Percentiles rank a stretch among this genome's conserved stretches.
phyloP scores from a whole-genome alignment of 2,329 filamentous ascomycete genomes.

The Sclerotinia subarctica region DNA sequence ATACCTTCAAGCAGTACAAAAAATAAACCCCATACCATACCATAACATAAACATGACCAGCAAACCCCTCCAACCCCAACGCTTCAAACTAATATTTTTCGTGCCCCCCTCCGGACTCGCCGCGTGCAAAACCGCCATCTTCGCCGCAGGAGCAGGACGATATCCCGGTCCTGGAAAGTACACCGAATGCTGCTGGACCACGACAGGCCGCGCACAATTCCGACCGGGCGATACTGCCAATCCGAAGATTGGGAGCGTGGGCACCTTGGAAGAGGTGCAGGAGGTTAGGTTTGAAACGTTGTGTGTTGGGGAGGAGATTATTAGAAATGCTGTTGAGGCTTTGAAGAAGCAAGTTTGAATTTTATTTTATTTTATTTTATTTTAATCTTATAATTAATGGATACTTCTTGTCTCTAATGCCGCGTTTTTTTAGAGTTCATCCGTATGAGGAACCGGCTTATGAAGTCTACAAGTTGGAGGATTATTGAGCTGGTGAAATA shows the following conservation, averaged over 20 bases:
- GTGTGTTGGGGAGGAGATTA: slow-evolving; percentile 56
- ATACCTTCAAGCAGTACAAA: too few relatives aligned
- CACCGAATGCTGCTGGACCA: slow-evolving; percentile 52
- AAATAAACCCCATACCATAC: background rate
- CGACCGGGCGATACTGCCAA: slow-evolving; percentile 59
- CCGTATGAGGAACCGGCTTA: slow-evolving; percentile 53
- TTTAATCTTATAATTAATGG: background rate
- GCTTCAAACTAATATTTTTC: slow-evolving; percentile 48
- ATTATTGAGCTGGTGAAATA: slow-evolving; percentile 33
- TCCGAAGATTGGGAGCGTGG: slow-evolving; percentile 58
- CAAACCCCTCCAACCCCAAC: too few relatives aligned
- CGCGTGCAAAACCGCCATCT: slow-evolving; percentile 53
- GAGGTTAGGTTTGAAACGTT: slow-evolving; percentile 63
- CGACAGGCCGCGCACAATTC: slow-evolving; percentile 61
- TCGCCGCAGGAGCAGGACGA: slow-evolving; percentile 52
- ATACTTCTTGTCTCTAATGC: slow-evolving; percentile 18
- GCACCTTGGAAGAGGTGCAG: slow-evolving; percentile 55
- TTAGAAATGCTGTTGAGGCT: slow-evolving; percentile 55
- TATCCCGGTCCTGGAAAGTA: slow-evolving; percentile 49
- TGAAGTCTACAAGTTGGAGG: slow-evolving; percentile 48
- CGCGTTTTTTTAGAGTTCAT: slow-evolving; percentile 39
- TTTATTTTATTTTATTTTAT: slow-evolving; percentile 14
- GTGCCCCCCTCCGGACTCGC: slow-evolving; percentile 44
- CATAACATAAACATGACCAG: background rate
- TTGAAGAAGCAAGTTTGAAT: slow-evolving; percentile 58